Evolutionary conservation across 768 basidiomycete genomes (phyloP), one percentile per base, ranked within the genome.

Genomic region (Boletus reticuloceps): DNA sequence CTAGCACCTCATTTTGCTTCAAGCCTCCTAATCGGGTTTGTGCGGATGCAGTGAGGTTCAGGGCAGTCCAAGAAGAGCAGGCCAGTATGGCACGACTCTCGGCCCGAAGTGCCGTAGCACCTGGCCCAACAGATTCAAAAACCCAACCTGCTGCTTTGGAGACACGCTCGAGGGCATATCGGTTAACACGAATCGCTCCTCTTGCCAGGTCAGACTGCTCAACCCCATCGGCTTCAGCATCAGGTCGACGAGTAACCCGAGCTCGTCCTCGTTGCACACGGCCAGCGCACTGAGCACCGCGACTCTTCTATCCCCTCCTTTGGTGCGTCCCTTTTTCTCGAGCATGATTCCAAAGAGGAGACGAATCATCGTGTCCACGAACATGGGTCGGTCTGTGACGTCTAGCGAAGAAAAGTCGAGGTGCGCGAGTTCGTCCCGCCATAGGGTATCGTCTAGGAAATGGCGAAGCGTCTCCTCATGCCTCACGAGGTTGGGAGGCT

Each of bases 341-440:
- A 91, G 78, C 86, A 98, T 90, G 57, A 91, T 67, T 2, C 96
- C 97, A 71, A 88, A 99, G 3, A 96, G 75, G 2, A 98, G 66
- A 25, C 94, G 80, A 32, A 91, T 81, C 54, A 88, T 66, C 16
- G 88, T 76, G 31, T 86, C 83, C 9, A 97, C 78, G 14, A 92
- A 74, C 58, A 86, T 86, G 3, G 65, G 62, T 32, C 96, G 79
- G 60, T 87, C 83, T 1, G 75, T 70, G 1, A 74, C 64, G 17
- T 81, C 77, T 52, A 86, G 74, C 7, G 81, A 80, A n/a, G 74
- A 74, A 12, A 95, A 73, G 53, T 89, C 79, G 41, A 98, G 79
- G 14, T 82, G 77, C 3, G 85, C 79, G 6, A 98, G 80, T 60
- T 89, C 85, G 64, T 98, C 96, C n/a, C 94, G 77, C 84, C 94